Evolutionary conservation across 305 asterid genomes (phyloP), one percentile per base, ranked within the genome.

Genomic region (Nicotiana rustica): DNA sequence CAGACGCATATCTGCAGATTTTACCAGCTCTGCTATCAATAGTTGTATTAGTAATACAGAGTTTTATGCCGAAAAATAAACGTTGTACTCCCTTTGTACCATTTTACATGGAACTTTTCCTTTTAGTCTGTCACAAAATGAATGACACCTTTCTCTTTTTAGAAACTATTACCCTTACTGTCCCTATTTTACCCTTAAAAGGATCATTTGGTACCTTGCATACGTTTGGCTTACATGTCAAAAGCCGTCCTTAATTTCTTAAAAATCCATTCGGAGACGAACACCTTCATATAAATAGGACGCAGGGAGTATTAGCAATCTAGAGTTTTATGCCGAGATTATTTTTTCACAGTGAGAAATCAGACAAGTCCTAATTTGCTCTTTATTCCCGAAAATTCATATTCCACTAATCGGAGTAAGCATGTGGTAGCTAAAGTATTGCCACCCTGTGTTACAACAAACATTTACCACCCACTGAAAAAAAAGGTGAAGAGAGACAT

Each of bases 341-440:
- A 52, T 8, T 75, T 13, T 75, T 55, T 55, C 29, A 76, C 62
- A 76, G 47, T 0, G 25, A 15, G 47, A 25, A 38, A 75, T 52
- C 65, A 52, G 44, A 52, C 35, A 2, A 52, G 64, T 41, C 65
- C 64, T 52, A 75, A 75, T 52, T 36, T 75, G 31, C 65, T 29
- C 44, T 75, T 52, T 31, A 55, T 55, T 73, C 31, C 65, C 6
- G 1, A 29, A 76, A 31, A n/a, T 29, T 55, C n/a, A 5, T 76
- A 61, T 55, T 52, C 65, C 80, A 31, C 4, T 29, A 31, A 55
- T 76, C 49, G 33, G 66, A 15, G 80, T 17, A 52, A 75, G 65
- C 47, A 76, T 76, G 80, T 76, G 66, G 80, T 55, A 29, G 31
- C 49, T 55, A n/a, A 55, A 52, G 41, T 52, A 73, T 52, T 75